Conservation (phyloP, 1,284 basidiomycete genomes). For the Boletus smithii region DNA sequence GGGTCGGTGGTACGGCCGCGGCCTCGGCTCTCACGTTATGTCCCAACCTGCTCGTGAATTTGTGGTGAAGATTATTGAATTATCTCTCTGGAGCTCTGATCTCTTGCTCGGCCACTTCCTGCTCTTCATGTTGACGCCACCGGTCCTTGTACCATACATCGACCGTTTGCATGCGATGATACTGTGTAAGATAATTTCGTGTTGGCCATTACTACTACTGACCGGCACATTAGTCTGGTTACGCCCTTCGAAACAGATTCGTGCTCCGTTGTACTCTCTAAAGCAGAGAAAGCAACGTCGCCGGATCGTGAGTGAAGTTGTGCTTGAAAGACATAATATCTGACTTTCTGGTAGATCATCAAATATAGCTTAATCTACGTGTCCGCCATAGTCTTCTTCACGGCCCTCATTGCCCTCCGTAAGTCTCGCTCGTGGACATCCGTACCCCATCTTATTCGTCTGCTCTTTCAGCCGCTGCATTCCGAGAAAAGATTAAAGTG, state of each 20-base stretch:
- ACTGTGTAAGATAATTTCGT: conserved; percentile 51
- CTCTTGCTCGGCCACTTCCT: conserved; percentile 65
- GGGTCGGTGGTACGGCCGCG: conserved; percentile 92
- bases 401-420: conserved; percentile 76
- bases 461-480: conserved; percentile 48
- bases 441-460: not conserved
- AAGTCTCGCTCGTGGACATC: conserved; percentile 36
- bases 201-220: conserved; percentile 17
- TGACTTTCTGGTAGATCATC: conserved; percentile 46
- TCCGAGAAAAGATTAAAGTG: conserved; percentile 56
- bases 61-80: conserved; percentile 82
- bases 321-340: not conserved
- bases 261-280: conserved; percentile 88
- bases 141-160: conserved; percentile 70
- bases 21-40: conserved; percentile 82
- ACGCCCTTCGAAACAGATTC: conserved; percentile 86
- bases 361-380: conserved; percentile 81
- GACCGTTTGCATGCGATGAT: conserved; percentile 74
- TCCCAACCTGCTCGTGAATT: conserved; percentile 89
- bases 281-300: conserved; percentile 85
- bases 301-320: conserved; percentile 64
- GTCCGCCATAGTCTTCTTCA: conserved; percentile 69
- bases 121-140: conserved; percentile 72
- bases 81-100: conserved; percentile 79
- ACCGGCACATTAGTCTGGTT: conserved; percentile 62